phyloP scores from a whole-genome alignment of 2,329 filamentous ascomycete genomes.

The Apiospora malaysiana region DNA sequence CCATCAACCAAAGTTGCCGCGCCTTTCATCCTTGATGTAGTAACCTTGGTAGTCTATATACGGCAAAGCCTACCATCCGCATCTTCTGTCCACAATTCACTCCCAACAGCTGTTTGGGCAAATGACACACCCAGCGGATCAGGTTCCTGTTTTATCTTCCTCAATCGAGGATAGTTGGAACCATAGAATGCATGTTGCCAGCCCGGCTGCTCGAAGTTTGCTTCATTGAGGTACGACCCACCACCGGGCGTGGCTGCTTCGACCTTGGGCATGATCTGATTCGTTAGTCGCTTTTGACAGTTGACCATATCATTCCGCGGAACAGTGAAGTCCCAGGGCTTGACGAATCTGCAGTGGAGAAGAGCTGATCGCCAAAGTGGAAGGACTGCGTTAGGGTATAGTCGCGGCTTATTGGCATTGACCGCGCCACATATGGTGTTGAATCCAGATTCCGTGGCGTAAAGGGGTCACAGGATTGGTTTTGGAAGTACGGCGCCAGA shows the following conservation, averaged over 20 bases:
- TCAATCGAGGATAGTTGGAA: slow-evolving; percentile 39
- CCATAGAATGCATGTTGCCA: slow-evolving; percentile 44
- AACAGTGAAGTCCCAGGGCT: slow-evolving; percentile 24
- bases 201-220: slow-evolving; percentile 40
- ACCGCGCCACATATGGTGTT: slow-evolving; percentile 34
- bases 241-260: slow-evolving; percentile 27
- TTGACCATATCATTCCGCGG: slow-evolving; percentile 22
- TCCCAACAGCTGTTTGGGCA: slow-evolving; percentile 46
- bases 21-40: too few relatives aligned
- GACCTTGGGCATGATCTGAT: slow-evolving; percentile 33
- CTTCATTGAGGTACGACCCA: slow-evolving; percentile 46
- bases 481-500: not conserved
- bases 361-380: slow-evolving; percentile 39
- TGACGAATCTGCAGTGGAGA: slow-evolving; percentile 25
- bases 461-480: slow-evolving; percentile 21
- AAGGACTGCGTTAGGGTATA: slow-evolving; percentile 36
- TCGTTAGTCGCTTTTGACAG: slow-evolving; percentile 33
- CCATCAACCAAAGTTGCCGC: too few relatives aligned
- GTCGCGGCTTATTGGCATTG: slow-evolving; percentile 32
- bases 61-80: slow-evolving; percentile 45
- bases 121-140: slow-evolving; percentile 47
- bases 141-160: slow-evolving; percentile 47
- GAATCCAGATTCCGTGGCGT: slow-evolving; percentile 35
- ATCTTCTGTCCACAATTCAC: slow-evolving; percentile 38
- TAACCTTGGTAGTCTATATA: not conserved